Evolutionary conservation across 2,329 filamentous ascomycete species (phyloP).

Genomic region (Stagonosporopsis chrysanthemi): DNA sequence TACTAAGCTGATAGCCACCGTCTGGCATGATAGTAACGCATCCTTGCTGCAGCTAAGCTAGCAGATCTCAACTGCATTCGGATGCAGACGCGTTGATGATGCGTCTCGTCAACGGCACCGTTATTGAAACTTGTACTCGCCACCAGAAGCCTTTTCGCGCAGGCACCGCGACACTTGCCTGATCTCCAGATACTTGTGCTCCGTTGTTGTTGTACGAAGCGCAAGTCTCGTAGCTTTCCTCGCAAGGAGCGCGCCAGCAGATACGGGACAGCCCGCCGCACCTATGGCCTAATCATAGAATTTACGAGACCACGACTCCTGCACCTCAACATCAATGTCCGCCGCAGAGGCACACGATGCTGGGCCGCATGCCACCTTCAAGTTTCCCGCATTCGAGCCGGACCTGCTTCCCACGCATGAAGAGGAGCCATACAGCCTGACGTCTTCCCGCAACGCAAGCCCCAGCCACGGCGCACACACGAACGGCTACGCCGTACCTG

Average conservation of each 20-base stretch:
- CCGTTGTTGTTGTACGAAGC: constrained; percentile 8
- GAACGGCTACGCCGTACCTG: constrained; percentile 42
- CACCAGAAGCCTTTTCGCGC: constrained; percentile 18
- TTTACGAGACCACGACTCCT: constrained; percentile 25
- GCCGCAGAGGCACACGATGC: constrained; percentile 38
- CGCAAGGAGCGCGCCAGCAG: constrained; percentile 7
- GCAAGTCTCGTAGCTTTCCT: not conserved
- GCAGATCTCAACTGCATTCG: constrained; percentile 31
- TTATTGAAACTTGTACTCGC: constrained; percentile 27
- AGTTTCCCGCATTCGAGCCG: constrained; percentile 56
- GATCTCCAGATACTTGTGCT: not conserved
- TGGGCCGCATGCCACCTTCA: constrained; percentile 49
- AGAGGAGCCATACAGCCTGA: constrained; percentile 45
- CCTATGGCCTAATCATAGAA: constrained; percentile 43
- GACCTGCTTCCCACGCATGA: constrained; percentile 51
- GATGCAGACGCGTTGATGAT: constrained; percentile 36
- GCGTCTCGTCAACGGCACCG: constrained; percentile 27
- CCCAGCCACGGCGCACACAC: constrained; percentile 36
- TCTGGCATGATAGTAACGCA: constrained; percentile 11
- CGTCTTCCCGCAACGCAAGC: constrained; percentile 44
- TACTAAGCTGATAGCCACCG: constrained; percentile 20
- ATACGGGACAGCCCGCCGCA: constrained; percentile 19
- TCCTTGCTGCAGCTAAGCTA: constrained; percentile 25
- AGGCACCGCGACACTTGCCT: constrained; percentile 10
- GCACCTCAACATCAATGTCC: constrained; percentile 37